Evolutionary conservation across 2,329 filamentous ascomycete genomes (phyloP).

Genomic region (Sclerotinia sclerotiorum): DNA sequence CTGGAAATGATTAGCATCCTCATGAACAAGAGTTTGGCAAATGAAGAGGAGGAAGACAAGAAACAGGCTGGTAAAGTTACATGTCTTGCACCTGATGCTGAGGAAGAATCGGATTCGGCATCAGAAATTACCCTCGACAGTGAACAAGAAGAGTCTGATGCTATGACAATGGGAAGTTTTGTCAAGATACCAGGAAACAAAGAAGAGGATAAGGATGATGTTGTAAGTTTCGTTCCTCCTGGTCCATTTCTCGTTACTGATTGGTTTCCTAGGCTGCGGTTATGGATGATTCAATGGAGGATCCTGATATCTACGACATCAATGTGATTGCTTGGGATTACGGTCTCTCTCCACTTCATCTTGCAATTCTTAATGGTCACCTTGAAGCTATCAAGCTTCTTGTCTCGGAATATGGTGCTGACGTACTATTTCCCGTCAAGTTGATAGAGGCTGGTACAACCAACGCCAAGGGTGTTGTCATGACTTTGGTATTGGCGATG

Average conservation of each 20-base stretch:
- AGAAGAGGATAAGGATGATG: constrained; percentile 40
- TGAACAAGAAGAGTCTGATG: constrained; percentile 42
- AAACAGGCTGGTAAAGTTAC: constrained; percentile 46
- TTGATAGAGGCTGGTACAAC: constrained; percentile 37
- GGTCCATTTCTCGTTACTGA: constrained; percentile 42
- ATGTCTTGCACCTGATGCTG: constrained; percentile 34
- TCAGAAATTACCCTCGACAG: constrained; percentile 36
- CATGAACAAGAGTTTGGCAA: constrained; percentile 70
- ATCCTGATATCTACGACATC: constrained; percentile 78
- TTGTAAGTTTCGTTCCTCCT: constrained; percentile 48
- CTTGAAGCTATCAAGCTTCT: constrained; percentile 66
- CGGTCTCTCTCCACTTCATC: constrained; percentile 71
- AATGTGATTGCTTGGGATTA: constrained; percentile 79
- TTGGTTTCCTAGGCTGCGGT: constrained; percentile 44
- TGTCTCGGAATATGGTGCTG: constrained; percentile 73
- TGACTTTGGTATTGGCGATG: constrained; percentile 69
- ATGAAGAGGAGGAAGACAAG: constrained; percentile 66
- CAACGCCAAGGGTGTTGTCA: constrained; percentile 56
- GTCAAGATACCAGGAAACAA: constrained; percentile 61
- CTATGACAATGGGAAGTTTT: constrained; percentile 69
- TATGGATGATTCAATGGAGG: constrained; percentile 59
- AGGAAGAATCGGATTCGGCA: constrained; percentile 44
- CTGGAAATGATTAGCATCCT: constrained; percentile 69
- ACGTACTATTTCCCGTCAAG: constrained; percentile 74
- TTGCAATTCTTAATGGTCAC: constrained; percentile 74